Percentiles rank a stretch among this genome's conserved stretches.
phyloP scores from a whole-genome alignment of 345 rosid species.

The Barbarea vulgaris region DNA sequence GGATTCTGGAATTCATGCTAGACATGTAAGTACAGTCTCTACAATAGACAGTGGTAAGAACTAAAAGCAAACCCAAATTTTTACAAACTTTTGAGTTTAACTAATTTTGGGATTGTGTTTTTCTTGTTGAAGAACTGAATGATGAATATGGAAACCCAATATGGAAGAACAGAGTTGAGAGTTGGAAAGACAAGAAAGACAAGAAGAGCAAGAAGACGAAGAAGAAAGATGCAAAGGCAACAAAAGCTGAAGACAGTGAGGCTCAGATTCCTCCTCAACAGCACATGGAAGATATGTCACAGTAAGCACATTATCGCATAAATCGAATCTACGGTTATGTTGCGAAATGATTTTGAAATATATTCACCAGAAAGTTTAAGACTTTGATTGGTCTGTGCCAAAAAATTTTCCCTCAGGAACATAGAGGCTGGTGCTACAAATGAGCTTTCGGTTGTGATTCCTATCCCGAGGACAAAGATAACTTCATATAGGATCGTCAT shows the following conservation, averaged over 20 bases:
- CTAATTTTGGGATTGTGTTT: slow-evolving; percentile 10
- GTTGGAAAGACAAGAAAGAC: slow-evolving; percentile 94
- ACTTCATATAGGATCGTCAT: slow-evolving; percentile 80
- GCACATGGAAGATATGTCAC: slow-evolving; percentile 81
- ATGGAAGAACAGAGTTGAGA: slow-evolving; percentile 97
- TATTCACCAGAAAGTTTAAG: not conserved
- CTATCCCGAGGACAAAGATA: slow-evolving; percentile 65
- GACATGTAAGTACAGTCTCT: slow-evolving; percentile 88
- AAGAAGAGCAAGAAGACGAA: slow-evolving; percentile 73
- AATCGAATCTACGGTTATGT: not conserved
- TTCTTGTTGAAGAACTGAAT: slow-evolving; percentile 59
- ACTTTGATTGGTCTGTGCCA: not conserved
- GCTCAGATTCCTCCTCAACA: slow-evolving; percentile 80
- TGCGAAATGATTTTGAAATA: not conserved
- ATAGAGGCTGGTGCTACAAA: slow-evolving; percentile 53
- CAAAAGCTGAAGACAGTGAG: slow-evolving; percentile 44
- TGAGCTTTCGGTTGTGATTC: slow-evolving; percentile 71
- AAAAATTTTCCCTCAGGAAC: slow-evolving; percentile 54
- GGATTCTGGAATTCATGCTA: slow-evolving; percentile 89
- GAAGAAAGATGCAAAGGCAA: slow-evolving; percentile 46
- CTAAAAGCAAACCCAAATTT: not conserved
- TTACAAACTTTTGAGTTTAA: not conserved
- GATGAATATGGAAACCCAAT: slow-evolving; percentile 91
- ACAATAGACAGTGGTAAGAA: slow-evolving; percentile 88
- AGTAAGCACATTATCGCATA: slow-evolving; percentile 40